Conservation (phyloP, 495 filamentous ascomycete genomes). For the Daldinia bambusicola region DNA sequence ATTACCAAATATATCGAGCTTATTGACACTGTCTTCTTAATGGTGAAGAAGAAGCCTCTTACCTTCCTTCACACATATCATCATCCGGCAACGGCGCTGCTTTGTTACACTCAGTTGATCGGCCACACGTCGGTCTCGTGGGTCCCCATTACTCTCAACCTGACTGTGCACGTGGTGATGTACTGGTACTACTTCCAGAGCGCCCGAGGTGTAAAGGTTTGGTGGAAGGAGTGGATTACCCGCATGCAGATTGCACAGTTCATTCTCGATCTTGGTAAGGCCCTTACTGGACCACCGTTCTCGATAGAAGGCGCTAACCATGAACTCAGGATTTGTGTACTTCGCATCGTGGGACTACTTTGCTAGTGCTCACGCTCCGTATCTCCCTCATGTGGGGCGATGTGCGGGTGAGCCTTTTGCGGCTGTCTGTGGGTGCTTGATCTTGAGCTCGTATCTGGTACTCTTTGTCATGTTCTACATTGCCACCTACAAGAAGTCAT, state of each 20-base stretch:
- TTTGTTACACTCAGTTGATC: slow-evolving; percentile 84
- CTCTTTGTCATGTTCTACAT: slow-evolving; percentile 99
- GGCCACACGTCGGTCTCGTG: slow-evolving; percentile 80
- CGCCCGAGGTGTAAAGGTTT: slow-evolving; percentile 78
- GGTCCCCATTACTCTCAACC: slow-evolving; percentile 79
- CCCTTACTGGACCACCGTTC: not conserved
- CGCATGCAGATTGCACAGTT: slow-evolving; percentile 84
- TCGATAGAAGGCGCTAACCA: slow-evolving; percentile 26
- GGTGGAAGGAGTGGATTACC: slow-evolving; percentile 92
- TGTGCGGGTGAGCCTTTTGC: slow-evolving; percentile 98
- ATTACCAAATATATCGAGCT: slow-evolving; percentile 84
- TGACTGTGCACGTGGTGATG: slow-evolving; percentile 76
- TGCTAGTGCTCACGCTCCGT: slow-evolving; percentile 86
- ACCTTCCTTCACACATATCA: slow-evolving; percentile 88
- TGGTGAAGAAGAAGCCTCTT: slow-evolving; percentile 86
- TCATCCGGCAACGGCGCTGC: slow-evolving; percentile 81
- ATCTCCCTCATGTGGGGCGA: slow-evolving; percentile 80
- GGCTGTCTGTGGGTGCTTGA: slow-evolving; percentile 87
- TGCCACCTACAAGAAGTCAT: slow-evolving; percentile 86
- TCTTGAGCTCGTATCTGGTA: slow-evolving; percentile 90
- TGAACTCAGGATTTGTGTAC: slow-evolving; percentile 79
- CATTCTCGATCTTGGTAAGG: slow-evolving; percentile 77
- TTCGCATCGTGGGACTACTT: slow-evolving; percentile 95
- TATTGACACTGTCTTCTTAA: slow-evolving; percentile 80
- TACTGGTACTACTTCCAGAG: slow-evolving; percentile 79